A percentile compares a stretch with the other conserved stretches of the same genome.
Conservation (phyloP, 768 basidiomycete species). For the Suillus sp. region DNA sequence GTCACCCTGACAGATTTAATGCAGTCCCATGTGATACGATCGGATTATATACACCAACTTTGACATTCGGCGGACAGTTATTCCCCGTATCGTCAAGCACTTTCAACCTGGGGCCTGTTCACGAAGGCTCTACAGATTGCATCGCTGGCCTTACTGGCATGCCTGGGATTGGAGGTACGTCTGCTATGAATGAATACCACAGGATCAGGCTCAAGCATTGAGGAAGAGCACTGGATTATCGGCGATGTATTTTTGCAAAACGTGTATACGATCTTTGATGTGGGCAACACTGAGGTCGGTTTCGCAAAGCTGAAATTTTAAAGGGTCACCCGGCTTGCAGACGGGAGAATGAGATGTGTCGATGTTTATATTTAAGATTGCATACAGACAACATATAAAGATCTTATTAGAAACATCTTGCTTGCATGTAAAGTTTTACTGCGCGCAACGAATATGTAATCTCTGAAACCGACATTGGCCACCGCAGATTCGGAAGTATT, state of each 20-base stretch:
- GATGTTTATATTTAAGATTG: background rate
- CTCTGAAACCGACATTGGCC: too few species aligned
- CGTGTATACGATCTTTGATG: background rate
- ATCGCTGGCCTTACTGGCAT: background rate
- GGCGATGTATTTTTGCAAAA: background rate
- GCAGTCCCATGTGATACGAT: background rate
- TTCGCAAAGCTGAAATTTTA: background rate
- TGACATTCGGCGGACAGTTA: background rate
- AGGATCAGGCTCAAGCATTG: background rate
- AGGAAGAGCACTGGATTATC: background rate
- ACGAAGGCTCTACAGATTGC: background rate
- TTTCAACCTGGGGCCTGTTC: background rate
- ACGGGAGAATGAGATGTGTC: background rate
- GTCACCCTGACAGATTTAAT: background rate
- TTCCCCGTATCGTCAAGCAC: background rate
- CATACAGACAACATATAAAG: background rate
- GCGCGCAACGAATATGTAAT: background rate
- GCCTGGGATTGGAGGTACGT: background rate
- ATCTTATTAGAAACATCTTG: background rate
- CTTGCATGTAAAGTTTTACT: background rate
- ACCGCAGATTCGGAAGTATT: too few species aligned
- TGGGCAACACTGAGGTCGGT: background rate
- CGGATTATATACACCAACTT: background rate
- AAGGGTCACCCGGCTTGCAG: background rate
- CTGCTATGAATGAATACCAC: background rate